Evolutionary conservation across 202 grass and related monocot genomes (phyloP), one percentile per base, ranked within the genome.

Genomic region (Eragrostis tef): DNA sequence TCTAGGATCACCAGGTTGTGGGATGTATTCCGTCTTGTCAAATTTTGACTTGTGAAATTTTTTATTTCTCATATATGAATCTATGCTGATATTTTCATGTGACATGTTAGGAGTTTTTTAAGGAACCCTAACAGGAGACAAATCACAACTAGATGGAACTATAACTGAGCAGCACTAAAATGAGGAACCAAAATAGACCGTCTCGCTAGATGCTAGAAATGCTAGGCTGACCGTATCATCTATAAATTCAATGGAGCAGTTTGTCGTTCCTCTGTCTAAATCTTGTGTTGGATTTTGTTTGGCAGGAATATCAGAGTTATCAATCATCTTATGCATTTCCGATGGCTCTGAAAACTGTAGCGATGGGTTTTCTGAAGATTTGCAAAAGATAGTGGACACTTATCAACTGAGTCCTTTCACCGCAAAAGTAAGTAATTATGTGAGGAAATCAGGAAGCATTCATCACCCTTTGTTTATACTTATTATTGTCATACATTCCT

Each of bases 271-370:
- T 17, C 20, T 45, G 15, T 70, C 64, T 81, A 76, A 81, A 21
- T 48, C 26, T 26, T 88, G 6, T 76, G 48, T 12, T 65, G 46
- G 17, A 39, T 80, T 73, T 29, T 16, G 4, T 67, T 76, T 88
- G 45, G 27, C 85, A 98, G 95, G 89, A 82, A 94, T 87, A 81
- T 49, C 88, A 19, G 88, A 91, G 29, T 66, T 98, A 58, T 93
- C 95, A 31, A 90, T 98, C 52, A 90, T 98, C 49, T 76, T 98
- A 84, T 94, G 88, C 11, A 27, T 88, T 89, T 90, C 84, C 11
- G 68, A 24, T 83, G 90, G 88, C 82, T 67, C 77, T 83, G 69
- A 84, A 83, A 71, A 71, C 51, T 83, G 72, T 74, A 53, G 77
- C 9, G 54, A 93, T 48, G 70, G 42, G 47, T 56, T 91, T 84